These are phyloP conservation scores for Filobasidium uniguttulatum DNA, from an alignment of 1,284 basidiomycete species.

Conservation along the genomic window DNA sequence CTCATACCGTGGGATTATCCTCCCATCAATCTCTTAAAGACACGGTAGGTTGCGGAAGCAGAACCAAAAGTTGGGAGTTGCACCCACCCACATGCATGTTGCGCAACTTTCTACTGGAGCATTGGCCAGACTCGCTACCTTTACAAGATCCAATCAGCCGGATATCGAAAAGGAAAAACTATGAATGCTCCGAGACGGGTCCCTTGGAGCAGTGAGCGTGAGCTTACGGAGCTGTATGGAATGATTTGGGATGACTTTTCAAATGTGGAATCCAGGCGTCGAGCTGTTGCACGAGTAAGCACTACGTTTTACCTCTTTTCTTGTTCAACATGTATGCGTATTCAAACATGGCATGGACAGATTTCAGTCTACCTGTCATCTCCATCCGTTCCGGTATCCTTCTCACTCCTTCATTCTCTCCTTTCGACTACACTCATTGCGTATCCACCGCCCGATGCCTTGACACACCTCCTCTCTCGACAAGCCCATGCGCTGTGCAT, in stretches of 20 bases:
- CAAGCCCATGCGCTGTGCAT: conserved; percentile 54
- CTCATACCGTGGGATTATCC: no score
- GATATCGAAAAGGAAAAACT: not conserved
- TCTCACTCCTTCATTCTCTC: conserved; percentile 44
- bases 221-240: conserved; percentile 66
- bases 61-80: no score
- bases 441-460: conserved; percentile 43
- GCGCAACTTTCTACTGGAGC: no score
- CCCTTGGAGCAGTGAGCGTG: conserved; percentile 60
- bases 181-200: conserved; percentile 44
- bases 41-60: no score
- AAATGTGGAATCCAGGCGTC: conserved; percentile 45
- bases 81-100: no score
- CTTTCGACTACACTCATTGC: conserved; percentile 48
- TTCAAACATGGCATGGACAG: conserved; percentile 8
- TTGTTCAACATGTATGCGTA: not conserved
- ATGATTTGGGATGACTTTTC: conserved; percentile 62
- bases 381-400: conserved; percentile 57
- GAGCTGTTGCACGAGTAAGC: conserved; percentile 59
- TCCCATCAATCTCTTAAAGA: no score
- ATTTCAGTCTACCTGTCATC: conserved; percentile 60
- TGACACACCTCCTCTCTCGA: conserved; percentile 38
- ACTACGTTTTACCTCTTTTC: not conserved
- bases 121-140: no score
- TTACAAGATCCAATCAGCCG: not conserved